Evolutionary conservation across 2,329 filamentous ascomycete species (phyloP).

Genomic region (Fusarium marasasianum): DNA sequence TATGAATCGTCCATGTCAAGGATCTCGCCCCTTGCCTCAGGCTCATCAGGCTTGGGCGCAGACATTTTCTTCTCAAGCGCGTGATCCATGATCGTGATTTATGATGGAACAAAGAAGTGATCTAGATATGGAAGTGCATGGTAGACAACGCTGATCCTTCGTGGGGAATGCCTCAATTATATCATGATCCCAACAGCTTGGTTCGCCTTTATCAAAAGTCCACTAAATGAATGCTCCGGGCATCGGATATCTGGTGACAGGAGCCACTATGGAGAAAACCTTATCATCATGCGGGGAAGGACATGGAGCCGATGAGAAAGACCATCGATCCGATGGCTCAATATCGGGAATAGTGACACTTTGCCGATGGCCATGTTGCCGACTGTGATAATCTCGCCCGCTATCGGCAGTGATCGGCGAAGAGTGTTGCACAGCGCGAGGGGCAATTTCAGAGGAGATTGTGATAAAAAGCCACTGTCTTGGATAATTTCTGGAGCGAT

Average conservation of each 20-base stretch:
- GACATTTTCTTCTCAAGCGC: neutral
- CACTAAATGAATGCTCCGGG: neutral
- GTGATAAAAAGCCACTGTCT: conserved; percentile 2
- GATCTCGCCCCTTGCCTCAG: neutral
- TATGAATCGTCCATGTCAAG: neutral
- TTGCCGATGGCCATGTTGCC: neutral
- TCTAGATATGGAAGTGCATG: neutral
- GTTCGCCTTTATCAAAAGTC: neutral
- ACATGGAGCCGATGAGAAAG: neutral
- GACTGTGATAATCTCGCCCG: neutral
- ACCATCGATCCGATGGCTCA: conserved; percentile 6
- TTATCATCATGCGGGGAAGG: neutral
- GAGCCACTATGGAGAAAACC: neutral
- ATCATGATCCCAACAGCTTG: neutral
- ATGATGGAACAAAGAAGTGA: neutral
- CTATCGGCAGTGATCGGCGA: neutral
- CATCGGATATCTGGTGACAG: neutral
- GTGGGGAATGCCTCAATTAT: neutral
- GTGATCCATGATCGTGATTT: neutral
- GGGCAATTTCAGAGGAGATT: neutral
- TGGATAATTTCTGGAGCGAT: neutral
- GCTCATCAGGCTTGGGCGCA: neutral
- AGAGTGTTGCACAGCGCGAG: neutral
- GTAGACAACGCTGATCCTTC: neutral
- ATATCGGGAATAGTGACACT: neutral